Evolutionary conservation across 306 rosid genomes (phyloP), one percentile per base, ranked within the genome.

Genomic region (Prosopis cineraria): DNA sequence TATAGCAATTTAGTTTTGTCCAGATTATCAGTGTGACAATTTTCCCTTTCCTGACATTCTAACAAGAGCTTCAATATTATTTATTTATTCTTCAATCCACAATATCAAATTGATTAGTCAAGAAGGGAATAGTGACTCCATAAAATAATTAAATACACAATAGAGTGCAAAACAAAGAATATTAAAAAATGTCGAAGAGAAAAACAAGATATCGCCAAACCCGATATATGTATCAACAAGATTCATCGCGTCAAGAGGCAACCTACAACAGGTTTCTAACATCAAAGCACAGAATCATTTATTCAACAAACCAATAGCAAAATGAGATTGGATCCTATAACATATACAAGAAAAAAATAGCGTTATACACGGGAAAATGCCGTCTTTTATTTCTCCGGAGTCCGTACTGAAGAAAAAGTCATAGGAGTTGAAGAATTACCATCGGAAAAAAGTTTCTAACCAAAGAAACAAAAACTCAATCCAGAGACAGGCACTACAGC

Each of bases 401-500:
- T 47, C 16, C 34, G 3, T n/a, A 65, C 40, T 0, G 34, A 30
- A 29, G 75, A 55, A 30, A 41, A 22, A 30, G 16, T 29, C 66
- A 16, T 7, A 19, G 17, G 20, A 11, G 3, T 37, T 65, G 31
- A 20, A 65, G 70, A 48, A 9, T 65, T 37, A 20, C n/a, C 19
- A 65, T 65, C 8, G 19, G 70, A 8, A n/a, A 63, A 33, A 1
- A 34, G 27, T 37, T 39, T 70, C 69, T 13, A 29, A 2, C 43
- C 10, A 74, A 69, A 68, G 30, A 80, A 66, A 58, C 66, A 25
- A 50, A 75, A 47, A 19, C 30, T 43, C n/a, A 48, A 7, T 48
- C n/a, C 65, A 75, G 40, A 53, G 75, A 79, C 73, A 24, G 47
- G 69, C n/a, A 78, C 69, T 55, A 43, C 12, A 78, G 37, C 62